Base-by-base conservation (phyloP, 2,329 filamentous ascomycete genomes). In the Harringtonia aguacate region DNA sequence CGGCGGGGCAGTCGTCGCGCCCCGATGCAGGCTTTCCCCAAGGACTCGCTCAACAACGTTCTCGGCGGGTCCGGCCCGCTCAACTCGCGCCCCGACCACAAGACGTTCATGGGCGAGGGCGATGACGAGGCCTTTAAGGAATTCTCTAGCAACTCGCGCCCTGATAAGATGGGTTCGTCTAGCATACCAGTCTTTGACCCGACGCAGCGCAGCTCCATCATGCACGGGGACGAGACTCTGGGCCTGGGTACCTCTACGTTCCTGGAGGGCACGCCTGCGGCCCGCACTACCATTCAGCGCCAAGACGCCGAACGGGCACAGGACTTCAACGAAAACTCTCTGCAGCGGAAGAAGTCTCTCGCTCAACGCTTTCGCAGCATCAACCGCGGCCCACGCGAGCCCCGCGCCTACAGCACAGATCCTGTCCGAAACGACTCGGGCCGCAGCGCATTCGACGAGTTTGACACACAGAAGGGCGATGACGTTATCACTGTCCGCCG, bases 21-120 rank as follows among this genome's bases (percentile, higher is more conserved):
- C 8, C 92, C 92, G 1, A 95, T 98, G 87, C 82, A 94, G 60
- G 92, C 92, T 2, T 98, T 97, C 63, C 87, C 92, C 20, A 86
- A 86, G 56, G 87, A 85, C 55, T 95, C 88, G 2, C 75, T 85
- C 48, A 98, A 98, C 69, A 97, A 95, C 69, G 81, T 82, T 1
- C 67, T 98, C 13, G 90, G 90, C 45, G 92, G 92, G 13, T 72
- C 86, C 14, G 92, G 90, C 2, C 90, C 92, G 2, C 63, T 94
- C 41, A 90, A 94, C 57, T 72, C 73, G 42, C 79, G 83, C 47
- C 80, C 92, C 22, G 86, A 97, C 58, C 81, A 95, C 54, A 81
- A 86, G 45, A 76, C 81, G n/a, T 88, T 95, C 62, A 81, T 95
- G 69, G 92, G 92, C 39, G 66, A 75, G 30, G 75, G 78, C 44